Conservation (phyloP, 306 rosid genomes). For the Coriaria nepalensis region DNA sequence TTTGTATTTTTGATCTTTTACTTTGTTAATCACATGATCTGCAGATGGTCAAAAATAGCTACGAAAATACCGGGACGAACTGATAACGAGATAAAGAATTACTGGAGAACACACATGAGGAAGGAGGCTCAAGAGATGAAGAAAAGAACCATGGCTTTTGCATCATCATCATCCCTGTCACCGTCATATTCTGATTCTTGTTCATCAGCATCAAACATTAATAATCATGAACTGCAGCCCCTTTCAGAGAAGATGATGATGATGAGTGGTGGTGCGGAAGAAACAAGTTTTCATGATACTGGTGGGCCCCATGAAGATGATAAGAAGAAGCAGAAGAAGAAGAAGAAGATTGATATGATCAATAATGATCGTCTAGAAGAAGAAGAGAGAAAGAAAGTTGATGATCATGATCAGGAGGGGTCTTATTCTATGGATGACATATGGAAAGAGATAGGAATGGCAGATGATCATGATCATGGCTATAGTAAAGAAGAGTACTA, state of each 20-base stretch:
- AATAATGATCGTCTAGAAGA: not conserved
- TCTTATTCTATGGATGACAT: constrained; percentile 71
- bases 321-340: constrained; percentile 13
- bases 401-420: constrained; percentile 14
- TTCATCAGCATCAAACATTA: constrained; percentile 35
- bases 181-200: constrained; percentile 14
- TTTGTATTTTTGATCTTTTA: not conserved
- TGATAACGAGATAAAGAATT: constrained; percentile 92
- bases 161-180: constrained; percentile 18
- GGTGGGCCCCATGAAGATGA: constrained; percentile 36
- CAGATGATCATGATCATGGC: constrained; percentile 27
- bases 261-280: constrained; percentile 24
- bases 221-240: constrained; percentile 27
- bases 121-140: constrained; percentile 67
- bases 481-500: constrained; percentile 19
- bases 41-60: constrained; percentile 96
- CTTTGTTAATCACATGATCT: not conserved
- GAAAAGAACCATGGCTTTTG: constrained; percentile 15
- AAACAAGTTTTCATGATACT: constrained; percentile 63
- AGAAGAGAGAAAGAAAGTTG: not conserved
- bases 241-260: constrained; percentile 18
- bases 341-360: constrained; percentile 4
- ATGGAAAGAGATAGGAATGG: constrained; percentile 70
- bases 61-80: constrained; percentile 86
- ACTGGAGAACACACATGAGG: constrained; percentile 94